Evolutionary conservation across 1,139 yeast species (phyloP), one percentile per base, ranked within the genome.

Genomic region (Scheffersomyces segobiensis): DNA sequence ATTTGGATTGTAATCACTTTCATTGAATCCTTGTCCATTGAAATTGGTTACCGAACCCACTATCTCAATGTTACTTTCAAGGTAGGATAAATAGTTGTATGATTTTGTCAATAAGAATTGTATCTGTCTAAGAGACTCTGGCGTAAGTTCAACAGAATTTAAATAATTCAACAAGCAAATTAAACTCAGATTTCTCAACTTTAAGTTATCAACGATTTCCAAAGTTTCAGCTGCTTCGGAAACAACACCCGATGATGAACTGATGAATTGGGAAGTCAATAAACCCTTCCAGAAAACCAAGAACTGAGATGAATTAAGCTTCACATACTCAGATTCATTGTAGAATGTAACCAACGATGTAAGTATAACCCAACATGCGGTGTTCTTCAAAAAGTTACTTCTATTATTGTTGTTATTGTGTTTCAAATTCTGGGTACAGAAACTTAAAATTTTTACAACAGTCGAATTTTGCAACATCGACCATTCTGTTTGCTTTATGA

Each of bases 261-360:
- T 71, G 48, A 77, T 74, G 55, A 73, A 79, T 59, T 80, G 84
- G 1, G 83, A 77, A 62, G 93, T 89, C 56, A 93, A 76, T n/a
- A 92, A 80, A 59, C 87, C 85, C 67, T 91, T 91, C 97, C 97
- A 93, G 62, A 92, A 84, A 5, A 86, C 82, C 53, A 92, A 76
- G 57, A 91, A 81, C 67, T 91, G 97, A 0, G 95, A 84, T 3
- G 92, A 81, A 68, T 91, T 91, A 61, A 90, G 82, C 62, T 83
- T 84, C 50, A 90, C 84, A 64, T 87, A 89, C 60, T 80, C 84
- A 57, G 79, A 66, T 60, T 71, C 63, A 63, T 65, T 60, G 62
- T 69, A 56, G 60, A 71, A 62, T 50, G 92, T 87, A 72, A 93
- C 89, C 52, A 93, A 75, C 0, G 98, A 96, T 55, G 88, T 80